Conservation (phyloP, 1,139 yeast species). For the Zygoascus sp. region DNA sequence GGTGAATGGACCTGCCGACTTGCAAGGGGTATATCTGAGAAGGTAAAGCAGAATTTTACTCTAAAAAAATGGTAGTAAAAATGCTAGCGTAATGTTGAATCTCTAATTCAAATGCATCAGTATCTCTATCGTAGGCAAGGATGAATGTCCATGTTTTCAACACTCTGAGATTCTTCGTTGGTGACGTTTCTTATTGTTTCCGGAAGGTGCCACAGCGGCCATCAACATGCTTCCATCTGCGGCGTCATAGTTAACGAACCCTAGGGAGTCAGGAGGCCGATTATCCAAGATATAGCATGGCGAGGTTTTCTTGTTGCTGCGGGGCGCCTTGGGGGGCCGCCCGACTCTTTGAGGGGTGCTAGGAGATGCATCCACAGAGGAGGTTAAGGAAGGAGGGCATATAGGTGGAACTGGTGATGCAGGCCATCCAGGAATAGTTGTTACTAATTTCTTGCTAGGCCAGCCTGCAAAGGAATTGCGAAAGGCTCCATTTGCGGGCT, state of each 20-base stretch:
- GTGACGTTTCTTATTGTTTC: constrained; percentile 10
- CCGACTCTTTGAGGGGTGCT: neutral
- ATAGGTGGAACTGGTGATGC: neutral
- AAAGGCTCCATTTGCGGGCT: constrained; percentile 1
- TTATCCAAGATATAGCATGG: constrained; percentile 4
- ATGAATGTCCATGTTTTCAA: neutral
- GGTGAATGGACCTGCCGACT: no score
- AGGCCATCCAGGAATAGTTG: neutral
- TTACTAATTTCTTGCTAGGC: neutral
- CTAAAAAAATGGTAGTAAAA: no score
- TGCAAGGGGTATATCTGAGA: no score
- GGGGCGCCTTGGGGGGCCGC: neutral
- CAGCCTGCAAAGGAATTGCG: neutral
- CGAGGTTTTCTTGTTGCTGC: neutral
- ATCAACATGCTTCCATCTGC: constrained; percentile 23
- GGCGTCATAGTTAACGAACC: constrained; percentile 25
- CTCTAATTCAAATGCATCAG: no score
- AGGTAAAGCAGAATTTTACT: no score
- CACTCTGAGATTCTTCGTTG: neutral
- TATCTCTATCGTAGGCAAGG: no score
- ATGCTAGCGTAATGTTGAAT: no score
- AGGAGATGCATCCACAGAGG: neutral
- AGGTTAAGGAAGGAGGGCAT: neutral
- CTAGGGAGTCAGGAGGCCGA: constrained; percentile 20
- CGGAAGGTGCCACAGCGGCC: constrained; percentile 28